A percentile compares a stretch with the other conserved stretches of the same genome.
Conservation (phyloP, 352 stramenopile genomes). For the Phytophthora fragariae region DNA sequence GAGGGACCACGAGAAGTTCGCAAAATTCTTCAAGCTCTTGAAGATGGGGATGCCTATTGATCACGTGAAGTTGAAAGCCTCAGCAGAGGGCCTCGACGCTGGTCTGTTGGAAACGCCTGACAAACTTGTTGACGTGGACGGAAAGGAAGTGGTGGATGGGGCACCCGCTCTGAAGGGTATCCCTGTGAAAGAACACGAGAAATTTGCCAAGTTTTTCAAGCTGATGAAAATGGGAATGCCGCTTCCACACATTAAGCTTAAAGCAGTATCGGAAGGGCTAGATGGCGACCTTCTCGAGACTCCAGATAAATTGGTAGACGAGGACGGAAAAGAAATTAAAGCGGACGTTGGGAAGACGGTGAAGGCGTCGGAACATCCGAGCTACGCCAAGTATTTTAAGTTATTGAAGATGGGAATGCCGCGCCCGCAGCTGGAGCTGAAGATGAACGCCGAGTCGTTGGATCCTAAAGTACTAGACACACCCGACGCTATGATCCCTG, state of each 20-base stretch:
- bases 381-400: slow-evolving; percentile 96
- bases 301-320: slow-evolving; percentile 65
- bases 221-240: slow-evolving; percentile 91
- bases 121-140: slow-evolving; percentile 61
- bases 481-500: slow-evolving; percentile 74
- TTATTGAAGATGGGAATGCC: slow-evolving; percentile 96
- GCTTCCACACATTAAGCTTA: slow-evolving; percentile 90
- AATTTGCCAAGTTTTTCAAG: slow-evolving; percentile 94
- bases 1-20: slow-evolving; percentile 92
- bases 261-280: slow-evolving; percentile 74
- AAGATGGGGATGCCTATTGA: slow-evolving; percentile 89
- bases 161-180: slow-evolving; percentile 31
- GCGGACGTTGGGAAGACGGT: slow-evolving; percentile 38
- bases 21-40: slow-evolving; percentile 96
- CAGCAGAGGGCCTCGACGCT: slow-evolving; percentile 63
- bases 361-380: slow-evolving; percentile 83
- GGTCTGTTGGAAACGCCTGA: slow-evolving; percentile 67
- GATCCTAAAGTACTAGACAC: slow-evolving; percentile 91
- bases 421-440: slow-evolving; percentile 91
- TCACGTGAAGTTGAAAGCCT: slow-evolving; percentile 90
- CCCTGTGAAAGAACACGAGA: slow-evolving; percentile 66
- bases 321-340: slow-evolving; percentile 59
- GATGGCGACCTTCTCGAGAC: slow-evolving; percentile 67
- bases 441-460: slow-evolving; percentile 92
- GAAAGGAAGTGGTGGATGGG: slow-evolving; percentile 50